Base-by-base conservation (phyloP, 1,284 basidiomycete species). In the Cryptococcus depauperatus region DNA sequence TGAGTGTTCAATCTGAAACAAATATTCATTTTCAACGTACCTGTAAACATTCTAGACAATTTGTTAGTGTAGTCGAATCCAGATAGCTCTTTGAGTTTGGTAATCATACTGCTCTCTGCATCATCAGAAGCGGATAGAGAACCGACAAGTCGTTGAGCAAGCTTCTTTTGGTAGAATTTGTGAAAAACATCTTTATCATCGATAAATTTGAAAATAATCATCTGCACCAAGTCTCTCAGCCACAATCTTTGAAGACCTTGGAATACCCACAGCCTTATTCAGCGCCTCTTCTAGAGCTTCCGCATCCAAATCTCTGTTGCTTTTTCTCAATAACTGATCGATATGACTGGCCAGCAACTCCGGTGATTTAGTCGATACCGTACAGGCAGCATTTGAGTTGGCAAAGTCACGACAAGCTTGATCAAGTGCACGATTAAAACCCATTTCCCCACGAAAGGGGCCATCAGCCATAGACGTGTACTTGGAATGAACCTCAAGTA, bases 181-280 rank as follows among this genome's bases (percentile, higher is more conserved):
- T 97, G 93, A 83, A 98, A 99, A 10, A 98, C 91, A 62, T 98
- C 95, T 76, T 96, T 96, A 75, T 98, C 95, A 69, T 96, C 91
- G 58, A 98, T 84, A 69, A 96, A 98, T 72, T 96, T 96, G 84
- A 99, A 98, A 41, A 98, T 76, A 35, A 92, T 77, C 93, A 97
- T 96, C 90, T 93, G 57, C 7, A 19, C 2, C 25, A 5, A 11
- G 28, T 11, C 23, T 34, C 9, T 38, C 19, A 43, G 40, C 35
- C 10, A 18, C 16, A 16, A 13, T 21, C 21, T n/a, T 9, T 14
- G 25, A 28, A 16, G 4, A 4, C 9, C 8, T 28, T n/a, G 9
- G 11, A 39, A 5, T 21, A 28, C 50, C 48, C 72, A 92, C 90
- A 59, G 91, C 87, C 63, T 90, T 85, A 69, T 90, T 86, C 37